A percentile compares a stretch with the other conserved stretches of the same genome.
These are phyloP conservation scores for Plenodomus biglobosus DNA, from an alignment of 2,329 filamentous ascomycete genomes.

Conservation along the genomic window DNA sequence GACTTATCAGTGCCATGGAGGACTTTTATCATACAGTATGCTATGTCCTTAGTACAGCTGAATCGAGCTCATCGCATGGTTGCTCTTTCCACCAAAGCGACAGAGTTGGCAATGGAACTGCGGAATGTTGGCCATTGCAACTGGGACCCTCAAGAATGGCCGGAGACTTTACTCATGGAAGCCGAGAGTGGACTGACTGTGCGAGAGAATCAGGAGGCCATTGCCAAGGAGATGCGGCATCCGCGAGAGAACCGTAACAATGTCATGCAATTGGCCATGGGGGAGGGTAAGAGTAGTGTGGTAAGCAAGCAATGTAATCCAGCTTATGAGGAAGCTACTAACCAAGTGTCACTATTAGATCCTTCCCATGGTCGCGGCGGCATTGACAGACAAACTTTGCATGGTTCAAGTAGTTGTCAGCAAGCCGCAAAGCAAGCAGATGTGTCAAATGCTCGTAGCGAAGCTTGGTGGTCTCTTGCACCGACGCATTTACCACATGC, in stretches of 20 bases:
- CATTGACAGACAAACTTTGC: too few species aligned
- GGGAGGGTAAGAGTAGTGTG: slow-evolving; percentile 43
- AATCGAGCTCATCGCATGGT: slow-evolving; percentile 36
- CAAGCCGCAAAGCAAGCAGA: slow-evolving; percentile 63
- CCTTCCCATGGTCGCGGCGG: too few species aligned
- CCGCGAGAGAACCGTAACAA: slow-evolving; percentile 22
- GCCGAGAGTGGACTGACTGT: slow-evolving; percentile 65
- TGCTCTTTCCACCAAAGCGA: slow-evolving; percentile 8
- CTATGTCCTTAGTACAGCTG: slow-evolving; percentile 26
- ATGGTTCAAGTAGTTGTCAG: slow-evolving; percentile 63
- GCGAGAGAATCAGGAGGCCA: slow-evolving; percentile 59
- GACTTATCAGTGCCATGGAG: slow-evolving; percentile 26
- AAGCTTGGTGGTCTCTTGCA: slow-evolving; percentile 60
- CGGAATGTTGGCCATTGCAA: slow-evolving; percentile 57
- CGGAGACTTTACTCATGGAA: slow-evolving; percentile 66
- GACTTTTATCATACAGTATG: slow-evolving; percentile 25
- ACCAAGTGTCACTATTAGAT: too few species aligned
- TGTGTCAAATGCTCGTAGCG: slow-evolving; percentile 57
- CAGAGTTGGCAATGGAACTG: slow-evolving; percentile 40
- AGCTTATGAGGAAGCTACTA: too few species aligned
- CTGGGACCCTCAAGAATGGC: slow-evolving; percentile 56
- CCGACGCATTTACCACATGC: slow-evolving; percentile 58
- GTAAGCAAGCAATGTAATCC: too few species aligned
- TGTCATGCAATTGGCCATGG: slow-evolving; percentile 41
- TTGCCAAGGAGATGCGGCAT: slow-evolving; percentile 61